Conservation (phyloP, 148 eudicot species). For the Camellia lanceoleosa region DNA sequence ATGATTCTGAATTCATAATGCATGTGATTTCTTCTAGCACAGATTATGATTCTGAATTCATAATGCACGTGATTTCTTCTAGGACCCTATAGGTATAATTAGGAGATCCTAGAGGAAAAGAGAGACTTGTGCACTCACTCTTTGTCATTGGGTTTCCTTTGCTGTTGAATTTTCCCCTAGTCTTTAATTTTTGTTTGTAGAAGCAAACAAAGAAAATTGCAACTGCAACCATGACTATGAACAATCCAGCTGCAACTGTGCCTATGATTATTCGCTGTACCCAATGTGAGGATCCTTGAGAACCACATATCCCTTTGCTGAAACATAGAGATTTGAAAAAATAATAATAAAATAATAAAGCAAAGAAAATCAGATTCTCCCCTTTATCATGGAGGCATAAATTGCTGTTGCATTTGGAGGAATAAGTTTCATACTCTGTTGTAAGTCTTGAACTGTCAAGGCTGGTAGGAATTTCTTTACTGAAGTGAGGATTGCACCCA, state of each 20-base stretch:
- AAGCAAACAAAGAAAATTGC: constrained; percentile 23
- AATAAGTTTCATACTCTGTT: constrained; percentile 37
- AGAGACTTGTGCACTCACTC: constrained; percentile 30
- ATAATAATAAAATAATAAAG: background rate
- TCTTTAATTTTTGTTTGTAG: constrained; percentile 22
- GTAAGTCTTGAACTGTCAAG: constrained; percentile 29
- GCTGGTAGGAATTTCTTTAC: constrained; percentile 25
- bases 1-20: background rate
- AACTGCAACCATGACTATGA: constrained; percentile 18
- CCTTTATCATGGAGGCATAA: background rate
- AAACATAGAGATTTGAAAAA: constrained; percentile 7
- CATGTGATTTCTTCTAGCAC: background rate
- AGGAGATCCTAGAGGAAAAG: constrained; percentile 4
- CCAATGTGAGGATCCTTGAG: constrained; percentile 20
- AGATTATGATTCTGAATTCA: background rate
- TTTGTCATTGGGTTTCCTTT: constrained; percentile 27
- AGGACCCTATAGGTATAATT: background rate
- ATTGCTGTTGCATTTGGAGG: background rate
- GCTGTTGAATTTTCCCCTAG: constrained; percentile 13
- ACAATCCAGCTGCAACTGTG: constrained; percentile 21
- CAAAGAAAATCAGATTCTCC: constrained; percentile 6
- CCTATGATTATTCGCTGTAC: constrained; percentile 23
- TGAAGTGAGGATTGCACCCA: constrained; percentile 41
- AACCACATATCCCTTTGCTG: constrained; percentile 34
- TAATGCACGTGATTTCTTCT: background rate